phyloP scores from a whole-genome alignment of 75 land plant genomes.

The Adiantum capillusveneris region DNA sequence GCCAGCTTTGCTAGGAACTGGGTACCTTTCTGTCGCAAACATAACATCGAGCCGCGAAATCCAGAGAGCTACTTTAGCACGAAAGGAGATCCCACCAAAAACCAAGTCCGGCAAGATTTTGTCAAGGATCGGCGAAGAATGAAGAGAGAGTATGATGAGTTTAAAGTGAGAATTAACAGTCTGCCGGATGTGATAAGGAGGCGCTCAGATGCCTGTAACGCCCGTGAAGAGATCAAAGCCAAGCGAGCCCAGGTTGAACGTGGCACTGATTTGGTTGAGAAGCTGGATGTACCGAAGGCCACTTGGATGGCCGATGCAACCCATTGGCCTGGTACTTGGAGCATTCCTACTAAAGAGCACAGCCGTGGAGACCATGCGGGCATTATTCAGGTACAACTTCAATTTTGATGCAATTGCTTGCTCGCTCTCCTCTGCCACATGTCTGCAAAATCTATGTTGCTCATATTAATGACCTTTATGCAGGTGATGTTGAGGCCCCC shows the following conservation, averaged over 20 bases:
- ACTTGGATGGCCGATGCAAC: slow-evolving; percentile 19
- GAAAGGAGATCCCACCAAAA: slow-evolving; percentile 28
- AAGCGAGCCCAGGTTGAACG: slow-evolving; percentile 10
- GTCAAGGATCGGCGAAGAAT: slow-evolving; percentile 38
- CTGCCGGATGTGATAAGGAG: slow-evolving; percentile 13
- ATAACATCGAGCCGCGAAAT: slow-evolving; percentile 55
- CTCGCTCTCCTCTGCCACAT: no score
- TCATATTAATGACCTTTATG: no score
- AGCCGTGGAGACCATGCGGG: slow-evolving; percentile 16
- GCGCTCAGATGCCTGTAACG: slow-evolving; percentile 15
- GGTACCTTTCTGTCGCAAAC: slow-evolving; percentile 35
- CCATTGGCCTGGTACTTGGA: slow-evolving; percentile 22
- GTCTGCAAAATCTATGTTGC: no score
- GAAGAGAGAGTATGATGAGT: slow-evolving; percentile 30
- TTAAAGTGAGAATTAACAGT: slow-evolving; percentile 18
- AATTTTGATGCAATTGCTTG: no score
- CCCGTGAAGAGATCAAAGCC: slow-evolving; percentile 13
- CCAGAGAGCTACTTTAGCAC: slow-evolving; percentile 32
- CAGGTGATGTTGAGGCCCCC: slow-evolving; percentile 59
- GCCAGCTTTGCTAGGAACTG: slow-evolving; percentile 30
- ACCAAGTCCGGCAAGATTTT: slow-evolving; percentile 39
- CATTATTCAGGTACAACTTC: not conserved
- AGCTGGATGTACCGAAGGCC: slow-evolving; percentile 9
- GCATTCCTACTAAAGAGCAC: slow-evolving; percentile 6
- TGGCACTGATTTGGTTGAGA: slow-evolving; percentile 6